These are phyloP conservation scores for Fistulifera solaris DNA, from an alignment of 108 stramenopile genomes.

Conservation along the genomic window DNA sequence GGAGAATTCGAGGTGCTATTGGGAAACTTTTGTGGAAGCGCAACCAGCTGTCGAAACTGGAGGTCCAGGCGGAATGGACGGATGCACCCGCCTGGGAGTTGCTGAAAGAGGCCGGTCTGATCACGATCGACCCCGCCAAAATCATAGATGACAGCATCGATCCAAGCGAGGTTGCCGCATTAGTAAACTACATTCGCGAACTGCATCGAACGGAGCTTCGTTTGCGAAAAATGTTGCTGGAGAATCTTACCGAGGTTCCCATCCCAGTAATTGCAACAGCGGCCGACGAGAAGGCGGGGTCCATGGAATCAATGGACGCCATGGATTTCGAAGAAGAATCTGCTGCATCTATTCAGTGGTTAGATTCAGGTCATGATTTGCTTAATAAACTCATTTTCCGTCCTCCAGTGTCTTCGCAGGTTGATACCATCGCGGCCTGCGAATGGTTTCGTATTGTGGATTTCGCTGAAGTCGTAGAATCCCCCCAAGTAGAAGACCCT, in stretches of 20 bases:
- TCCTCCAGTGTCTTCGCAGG: slow-evolving; percentile 21
- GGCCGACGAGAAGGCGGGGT: slow-evolving; percentile 57
- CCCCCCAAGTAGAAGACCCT: slow-evolving; percentile 20
- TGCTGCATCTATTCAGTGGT: slow-evolving; percentile 34
- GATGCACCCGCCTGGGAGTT: slow-evolving; percentile 30
- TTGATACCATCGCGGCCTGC: slow-evolving; percentile 26
- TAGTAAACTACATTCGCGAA: slow-evolving; percentile 42
- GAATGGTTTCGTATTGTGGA: slow-evolving; percentile 55
- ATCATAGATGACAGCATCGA: background rate
- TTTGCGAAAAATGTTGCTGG: slow-evolving; percentile 38
- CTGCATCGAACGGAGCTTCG: slow-evolving; percentile 60
- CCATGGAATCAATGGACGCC: slow-evolving; percentile 53
- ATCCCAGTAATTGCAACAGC: slow-evolving; percentile 52
- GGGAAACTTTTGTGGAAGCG: slow-evolving; percentile 62
- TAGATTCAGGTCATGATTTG: slow-evolving; percentile 26
- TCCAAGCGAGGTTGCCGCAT: slow-evolving; percentile 9
- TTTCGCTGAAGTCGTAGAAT: slow-evolving; percentile 40
- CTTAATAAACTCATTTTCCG: slow-evolving; percentile 44
- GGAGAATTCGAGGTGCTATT: slow-evolving; percentile 49
- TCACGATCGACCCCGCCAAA: slow-evolving; percentile 3
- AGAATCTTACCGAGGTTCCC: slow-evolving; percentile 38
- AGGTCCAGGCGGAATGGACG: slow-evolving; percentile 31
- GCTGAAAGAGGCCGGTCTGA: background rate
- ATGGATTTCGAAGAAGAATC: slow-evolving; percentile 37
- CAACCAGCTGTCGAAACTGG: slow-evolving; percentile 34